A percentile compares a stretch with the other conserved stretches of the same genome.
phyloP scores from a whole-genome alignment of 208 protist genomes.

The Leishmania martiniquensis region DNA sequence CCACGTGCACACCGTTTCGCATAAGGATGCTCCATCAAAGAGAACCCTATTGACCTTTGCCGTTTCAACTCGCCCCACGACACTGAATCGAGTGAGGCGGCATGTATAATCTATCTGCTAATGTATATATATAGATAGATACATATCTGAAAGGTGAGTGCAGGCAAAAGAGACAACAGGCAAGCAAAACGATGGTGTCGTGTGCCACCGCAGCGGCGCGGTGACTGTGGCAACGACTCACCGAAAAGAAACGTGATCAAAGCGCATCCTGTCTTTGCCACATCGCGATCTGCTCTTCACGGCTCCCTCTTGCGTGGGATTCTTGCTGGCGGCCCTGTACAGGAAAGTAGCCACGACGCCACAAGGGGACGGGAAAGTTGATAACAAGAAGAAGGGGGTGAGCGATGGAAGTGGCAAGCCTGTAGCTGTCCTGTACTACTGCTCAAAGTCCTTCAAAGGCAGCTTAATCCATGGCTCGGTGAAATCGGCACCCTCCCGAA shows the following conservation, averaged over 20 bases:
- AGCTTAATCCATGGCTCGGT: slow-evolving; percentile 80
- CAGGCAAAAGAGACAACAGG: neutral
- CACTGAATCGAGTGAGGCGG: too few relatives aligned
- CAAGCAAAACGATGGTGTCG: neutral
- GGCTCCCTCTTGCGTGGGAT: neutral
- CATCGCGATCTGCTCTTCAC: neutral
- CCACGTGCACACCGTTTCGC: too few relatives aligned
- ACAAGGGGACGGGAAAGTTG: neutral
- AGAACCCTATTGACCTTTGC: neutral
- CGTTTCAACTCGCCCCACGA: neutral
- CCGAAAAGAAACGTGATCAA: neutral
- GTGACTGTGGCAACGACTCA: neutral
- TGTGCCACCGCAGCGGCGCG: neutral
- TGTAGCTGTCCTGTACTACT: slow-evolving; percentile 13
- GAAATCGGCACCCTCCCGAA: slow-evolving; percentile 71
- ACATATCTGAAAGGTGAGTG: neutral
- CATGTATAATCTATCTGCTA: too few relatives aligned
- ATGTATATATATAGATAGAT: neutral
- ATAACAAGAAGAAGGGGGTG: slow-evolving; percentile 3
- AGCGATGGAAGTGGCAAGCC: neutral
- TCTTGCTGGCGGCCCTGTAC: neutral
- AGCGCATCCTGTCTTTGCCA: neutral
- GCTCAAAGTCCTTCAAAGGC: slow-evolving; percentile 70
- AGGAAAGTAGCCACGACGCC: neutral
- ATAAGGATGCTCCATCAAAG: neutral